A percentile compares a stretch with the other conserved stretches of the same genome.
phyloP scores from a whole-genome alignment of 2,329 filamentous ascomycete species.

The Xylaria sp. region DNA sequence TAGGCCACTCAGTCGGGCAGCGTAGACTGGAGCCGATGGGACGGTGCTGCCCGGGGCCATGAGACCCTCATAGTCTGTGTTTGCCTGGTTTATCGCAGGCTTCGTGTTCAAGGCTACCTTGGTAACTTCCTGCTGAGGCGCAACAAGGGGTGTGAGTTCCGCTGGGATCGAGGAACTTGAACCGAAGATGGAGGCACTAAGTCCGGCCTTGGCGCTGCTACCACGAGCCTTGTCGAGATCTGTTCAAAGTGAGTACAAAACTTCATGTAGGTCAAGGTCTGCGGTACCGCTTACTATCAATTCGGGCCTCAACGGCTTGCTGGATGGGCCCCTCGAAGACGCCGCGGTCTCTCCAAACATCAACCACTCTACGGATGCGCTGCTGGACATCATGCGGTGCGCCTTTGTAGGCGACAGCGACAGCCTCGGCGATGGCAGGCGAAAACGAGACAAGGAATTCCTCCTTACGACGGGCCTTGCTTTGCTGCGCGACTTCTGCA shows the following conservation, averaged over 20 bases:
- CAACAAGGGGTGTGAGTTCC: slow-evolving; percentile 78
- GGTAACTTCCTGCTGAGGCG: slow-evolving; percentile 73
- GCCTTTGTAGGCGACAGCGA: slow-evolving; percentile 87
- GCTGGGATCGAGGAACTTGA: slow-evolving; percentile 67
- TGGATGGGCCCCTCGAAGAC: slow-evolving; percentile 87
- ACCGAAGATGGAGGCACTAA: slow-evolving; percentile 71
- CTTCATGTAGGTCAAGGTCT: background rate
- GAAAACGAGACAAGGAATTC: slow-evolving; percentile 94
- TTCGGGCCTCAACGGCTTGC: slow-evolving; percentile 76
- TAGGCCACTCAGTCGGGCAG: slow-evolving; percentile 86
- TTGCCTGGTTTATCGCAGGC: slow-evolving; percentile 71
- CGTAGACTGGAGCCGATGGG: slow-evolving; percentile 87
- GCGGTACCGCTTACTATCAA: slow-evolving; percentile 68
- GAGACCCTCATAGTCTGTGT: slow-evolving; percentile 83
- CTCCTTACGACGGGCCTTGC: slow-evolving; percentile 87
- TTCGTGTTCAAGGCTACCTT: slow-evolving; percentile 75
- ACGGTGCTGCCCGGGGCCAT: slow-evolving; percentile 71
- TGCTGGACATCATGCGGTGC: slow-evolving; percentile 83
- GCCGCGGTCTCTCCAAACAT: slow-evolving; percentile 87
- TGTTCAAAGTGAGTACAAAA: slow-evolving; percentile 40
- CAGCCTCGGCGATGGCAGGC: slow-evolving; percentile 90
- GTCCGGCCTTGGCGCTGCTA: slow-evolving; percentile 54
- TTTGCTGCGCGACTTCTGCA: slow-evolving; percentile 92
- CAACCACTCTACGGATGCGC: slow-evolving; percentile 86
- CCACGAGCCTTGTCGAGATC: slow-evolving; percentile 68